Percentiles rank a stretch among this genome's conserved stretches.
phyloP scores from a whole-genome alignment of 2,329 filamentous ascomycete species.

The Nothophaeocryptopus gaeumannii region DNA sequence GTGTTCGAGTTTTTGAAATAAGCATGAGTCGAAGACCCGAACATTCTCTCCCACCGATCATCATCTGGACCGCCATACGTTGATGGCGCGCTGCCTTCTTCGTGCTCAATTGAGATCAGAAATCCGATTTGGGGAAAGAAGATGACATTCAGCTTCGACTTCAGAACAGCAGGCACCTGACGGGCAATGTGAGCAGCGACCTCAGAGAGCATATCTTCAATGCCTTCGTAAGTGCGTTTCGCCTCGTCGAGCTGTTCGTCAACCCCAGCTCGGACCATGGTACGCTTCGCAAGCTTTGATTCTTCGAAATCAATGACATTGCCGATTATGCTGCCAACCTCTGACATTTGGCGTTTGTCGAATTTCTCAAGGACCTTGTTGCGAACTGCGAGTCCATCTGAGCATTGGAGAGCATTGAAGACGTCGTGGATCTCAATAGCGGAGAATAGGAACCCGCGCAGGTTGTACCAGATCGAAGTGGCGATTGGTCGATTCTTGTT shows the following conservation, averaged over 20 bases:
- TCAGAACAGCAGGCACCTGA: constrained; percentile 59
- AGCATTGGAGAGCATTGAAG: constrained; percentile 57
- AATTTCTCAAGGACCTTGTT: constrained; percentile 61
- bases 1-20: constrained; percentile 84
- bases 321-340: constrained; percentile 68
- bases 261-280: constrained; percentile 69
- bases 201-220: constrained; percentile 69
- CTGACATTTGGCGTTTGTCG: constrained; percentile 57
- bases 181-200: constrained; percentile 63
- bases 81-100: constrained; percentile 55
- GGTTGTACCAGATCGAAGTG: constrained; percentile 62
- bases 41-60: constrained; percentile 73
- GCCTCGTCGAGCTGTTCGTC: constrained; percentile 73
- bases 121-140: constrained; percentile 93
- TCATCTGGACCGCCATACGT: constrained; percentile 59
- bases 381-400: constrained; percentile 52
- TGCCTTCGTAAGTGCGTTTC: constrained; percentile 73
- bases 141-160: constrained; percentile 67
- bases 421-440: constrained; percentile 66
- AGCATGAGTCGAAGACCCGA: constrained; percentile 63
- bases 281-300: constrained; percentile 67
- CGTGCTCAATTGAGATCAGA: constrained; percentile 68
- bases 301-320: constrained; percentile 76
- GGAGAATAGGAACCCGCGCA: constrained; percentile 70
- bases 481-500: constrained; percentile 59